A percentile compares a stretch with the other conserved stretches of the same genome.
These are phyloP conservation scores for Moniliophthora roreri DNA, from an alignment of 1,284 basidiomycete genomes.

Conservation along the genomic window DNA sequence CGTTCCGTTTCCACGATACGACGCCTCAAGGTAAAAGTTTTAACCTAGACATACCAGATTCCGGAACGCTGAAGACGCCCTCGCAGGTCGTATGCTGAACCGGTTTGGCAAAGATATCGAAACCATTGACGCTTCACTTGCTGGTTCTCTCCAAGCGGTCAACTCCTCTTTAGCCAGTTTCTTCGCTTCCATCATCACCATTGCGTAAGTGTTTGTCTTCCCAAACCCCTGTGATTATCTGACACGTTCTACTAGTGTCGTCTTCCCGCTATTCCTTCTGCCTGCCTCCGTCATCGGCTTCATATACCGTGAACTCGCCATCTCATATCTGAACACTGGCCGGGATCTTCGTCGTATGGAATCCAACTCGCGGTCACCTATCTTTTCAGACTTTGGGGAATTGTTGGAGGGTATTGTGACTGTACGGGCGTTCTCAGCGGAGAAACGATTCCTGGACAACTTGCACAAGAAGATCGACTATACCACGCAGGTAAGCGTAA, in stretches of 20 bases:
- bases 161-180: conserved; percentile 75
- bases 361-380: conserved; percentile 68
- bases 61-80: too few species aligned
- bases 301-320: conserved; percentile 60
- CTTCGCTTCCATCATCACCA: conserved; percentile 63
- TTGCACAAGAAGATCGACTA: conserved; percentile 67
- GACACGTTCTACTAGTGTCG: conserved; percentile 35
- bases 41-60: background rate
- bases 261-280: conserved; percentile 74
- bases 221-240: conserved; percentile 1
- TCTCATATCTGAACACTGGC: conserved; percentile 77
- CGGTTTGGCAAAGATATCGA: conserved; percentile 78
- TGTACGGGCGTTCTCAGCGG: conserved; percentile 88
- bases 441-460: conserved; percentile 74
- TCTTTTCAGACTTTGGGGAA: conserved; percentile 80
- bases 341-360: conserved; percentile 81
- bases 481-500: conserved; percentile 55
- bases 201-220: conserved; percentile 41
- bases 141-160: conserved; percentile 68
- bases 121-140: conserved; percentile 74
- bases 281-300: conserved; percentile 68
- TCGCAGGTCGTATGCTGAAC: conserved; percentile 54
- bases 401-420: conserved; percentile 78
- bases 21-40: conserved; percentile 40
- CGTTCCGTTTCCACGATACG: conserved; percentile 44